Evolutionary conservation across 2,329 filamentous ascomycete species (phyloP), one percentile per base, ranked within the genome.

Genomic region (Penicillium vulpinum): DNA sequence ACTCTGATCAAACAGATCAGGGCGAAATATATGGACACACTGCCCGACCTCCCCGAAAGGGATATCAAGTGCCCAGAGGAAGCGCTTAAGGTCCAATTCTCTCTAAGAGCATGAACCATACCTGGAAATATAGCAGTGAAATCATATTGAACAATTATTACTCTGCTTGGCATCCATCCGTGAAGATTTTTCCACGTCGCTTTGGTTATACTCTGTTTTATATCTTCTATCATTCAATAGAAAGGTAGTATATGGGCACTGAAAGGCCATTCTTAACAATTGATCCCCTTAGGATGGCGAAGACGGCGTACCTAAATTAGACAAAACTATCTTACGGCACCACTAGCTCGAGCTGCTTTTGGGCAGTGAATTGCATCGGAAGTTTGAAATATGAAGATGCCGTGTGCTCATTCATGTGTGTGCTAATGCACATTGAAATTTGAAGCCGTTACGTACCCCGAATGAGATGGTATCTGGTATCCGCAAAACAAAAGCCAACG

Each of bases 21-120:
- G 60, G 61, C 1, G 55, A 56, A 9, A 33, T 4, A 8, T 5
- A 6, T 8, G 43, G 51, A 22, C 56, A 55, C 33, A 63, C 56
- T 36, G 62, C 57, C 2, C 44, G 44, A 11, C 31, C 59, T 4
- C 57, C 60, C n/a, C 41, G 54, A 15, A 56, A 47, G 38, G 44
- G 29, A 22, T 52, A 39, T 8, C 21, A 33, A 18, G 44, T 38
- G 13, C 29, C 35, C n/a, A 15, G 38, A 29, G 38, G 22, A 41
- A 29, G 4, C 22, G 9, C 15, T 9, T 48, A 18, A 16, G 15
- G 5, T 13, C 2, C 2, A 44, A 9, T 24, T 7, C 16, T 18
- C 9, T n/a, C n/a, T 11, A 15, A 4, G 18, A 29, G 18, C 13
- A 50, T 21, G 35, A 9, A 18, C 7, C 4, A 50, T 13, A 50